Percentiles rank a stretch among this genome's conserved stretches.
phyloP scores from a whole-genome alignment of 768 basidiomycete genomes.

The Clavulina sp. region DNA sequence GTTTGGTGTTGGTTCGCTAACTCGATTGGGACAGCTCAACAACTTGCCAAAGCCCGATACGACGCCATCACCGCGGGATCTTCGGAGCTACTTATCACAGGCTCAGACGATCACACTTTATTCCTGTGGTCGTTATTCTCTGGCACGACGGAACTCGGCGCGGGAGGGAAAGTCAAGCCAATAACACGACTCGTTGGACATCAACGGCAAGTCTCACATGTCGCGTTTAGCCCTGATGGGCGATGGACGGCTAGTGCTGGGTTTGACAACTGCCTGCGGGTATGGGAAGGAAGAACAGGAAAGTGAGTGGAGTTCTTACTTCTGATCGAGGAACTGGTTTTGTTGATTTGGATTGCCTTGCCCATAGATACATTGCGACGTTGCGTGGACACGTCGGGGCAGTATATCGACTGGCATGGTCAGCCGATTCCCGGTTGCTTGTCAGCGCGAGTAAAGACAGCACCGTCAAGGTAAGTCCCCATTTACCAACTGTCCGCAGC shows the following conservation, averaged over 20 bases:
- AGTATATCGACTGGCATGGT: conserved; percentile 92
- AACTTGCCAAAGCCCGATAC: conserved; percentile 62
- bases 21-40: conserved; percentile 38
- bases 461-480: conserved; percentile 63
- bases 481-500: neutral
- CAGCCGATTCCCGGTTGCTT: conserved; percentile 77
- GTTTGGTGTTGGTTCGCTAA: neutral
- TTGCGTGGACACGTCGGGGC: conserved; percentile 85
- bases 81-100: conserved; percentile 81
- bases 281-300: conserved; percentile 63
- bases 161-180: conserved; percentile 40
- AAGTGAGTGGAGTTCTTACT: conserved; percentile 19
- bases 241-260: conserved; percentile 80
- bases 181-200: conserved; percentile 76
- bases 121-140: conserved; percentile 87
- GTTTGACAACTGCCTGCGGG: conserved; percentile 76
- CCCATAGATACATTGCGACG: conserved; percentile 65
- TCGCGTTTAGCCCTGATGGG: conserved; percentile 89
- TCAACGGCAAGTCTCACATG: conserved; percentile 86
- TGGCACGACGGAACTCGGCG: conserved; percentile 20
- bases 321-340: neutral
- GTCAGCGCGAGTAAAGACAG: conserved; percentile 93
- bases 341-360: conserved; percentile 13
- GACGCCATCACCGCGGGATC: conserved; percentile 39
- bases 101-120: conserved; percentile 94